Evolutionary conservation across 2,329 filamentous ascomycete species (phyloP), one percentile per base, ranked within the genome.

Genomic region (Penicillium palitans): DNA sequence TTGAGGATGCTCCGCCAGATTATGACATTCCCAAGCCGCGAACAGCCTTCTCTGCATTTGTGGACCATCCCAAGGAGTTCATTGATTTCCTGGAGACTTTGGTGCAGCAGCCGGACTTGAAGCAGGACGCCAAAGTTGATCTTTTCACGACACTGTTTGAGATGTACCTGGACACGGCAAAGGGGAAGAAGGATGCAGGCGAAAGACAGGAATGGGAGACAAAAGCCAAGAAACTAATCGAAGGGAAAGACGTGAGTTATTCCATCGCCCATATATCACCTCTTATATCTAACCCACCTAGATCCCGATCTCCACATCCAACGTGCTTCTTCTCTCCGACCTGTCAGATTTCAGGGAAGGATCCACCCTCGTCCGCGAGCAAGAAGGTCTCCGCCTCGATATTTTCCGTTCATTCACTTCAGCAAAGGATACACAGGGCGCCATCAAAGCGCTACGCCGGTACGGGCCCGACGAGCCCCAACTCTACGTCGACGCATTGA

Each of bases 341-440:
- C 81, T 99, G 4, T 93, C 93, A 4, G 86, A 92, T 66, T 99
- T 98, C 79, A 84, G 85, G 45, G 91, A 96, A 69, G 95, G 95
- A 19, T 96, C 92, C 0, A 91, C 91, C 2, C 84, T 99, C 2
- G 93, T 99, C 55, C 90, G 93, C 65, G 95, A 99, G 77, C 91
- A 97, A 70, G 91, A 96, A 59, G 92, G 93, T 21, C 83, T 99
- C 3, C 84, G 91, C 42, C 95, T 93, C 57, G 95, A 99, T 75
- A 98, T 99, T 59, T 98, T 99, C 79, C 88, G 95, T 49, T 97
- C 93, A 1, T 97, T 96, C 73, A 96, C 93, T 1, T 87, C 92
- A 0, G 91, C 93, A 24, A 91, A 92, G 64, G 95, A 99, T 73
- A 99, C 95, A 0, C 82, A 85, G 41, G 93, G 95, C 10, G 93